Conservation (phyloP, 495 filamentous ascomycete genomes). For the Penicillium flavigenum region DNA sequence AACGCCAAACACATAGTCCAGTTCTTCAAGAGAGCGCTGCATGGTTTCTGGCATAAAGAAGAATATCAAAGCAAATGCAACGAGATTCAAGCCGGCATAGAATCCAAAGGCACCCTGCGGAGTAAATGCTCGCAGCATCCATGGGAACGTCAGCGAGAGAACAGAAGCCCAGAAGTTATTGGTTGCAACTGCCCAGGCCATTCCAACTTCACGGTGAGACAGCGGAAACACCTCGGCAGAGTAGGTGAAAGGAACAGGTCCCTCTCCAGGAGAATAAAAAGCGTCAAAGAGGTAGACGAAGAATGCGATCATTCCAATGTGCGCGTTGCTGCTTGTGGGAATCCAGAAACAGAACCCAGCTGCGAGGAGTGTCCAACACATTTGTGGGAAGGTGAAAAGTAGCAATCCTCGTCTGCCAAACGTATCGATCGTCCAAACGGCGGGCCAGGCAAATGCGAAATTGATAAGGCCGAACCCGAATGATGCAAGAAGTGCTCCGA, state of each 20-base stretch:
- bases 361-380: constrained; percentile 75
- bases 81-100: constrained; percentile 62
- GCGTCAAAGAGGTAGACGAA: constrained; percentile 70
- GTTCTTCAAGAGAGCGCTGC: constrained; percentile 57
- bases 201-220: constrained; percentile 71
- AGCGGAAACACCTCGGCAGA: constrained; percentile 77
- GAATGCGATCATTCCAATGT: constrained; percentile 62
- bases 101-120: constrained; percentile 56
- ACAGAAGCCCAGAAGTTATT: constrained; percentile 67
- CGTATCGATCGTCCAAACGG: constrained; percentile 82
- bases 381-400: constrained; percentile 82
- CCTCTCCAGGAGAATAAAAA: constrained; percentile 79
- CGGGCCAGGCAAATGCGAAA: constrained; percentile 81
- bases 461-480: constrained; percentile 81
- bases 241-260: constrained; percentile 81
- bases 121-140: constrained; percentile 54
- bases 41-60: constrained; percentile 65
- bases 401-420: constrained; percentile 75
- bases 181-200: constrained; percentile 70
- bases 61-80: constrained; percentile 66
- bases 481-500: constrained; percentile 65
- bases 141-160: constrained; percentile 64
- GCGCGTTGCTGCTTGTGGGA: constrained; percentile 47
- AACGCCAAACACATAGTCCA: constrained; percentile 58
- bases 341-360: constrained; percentile 72